Conservation (phyloP, 805 yeast genomes). For the Pichia exigua region DNA sequence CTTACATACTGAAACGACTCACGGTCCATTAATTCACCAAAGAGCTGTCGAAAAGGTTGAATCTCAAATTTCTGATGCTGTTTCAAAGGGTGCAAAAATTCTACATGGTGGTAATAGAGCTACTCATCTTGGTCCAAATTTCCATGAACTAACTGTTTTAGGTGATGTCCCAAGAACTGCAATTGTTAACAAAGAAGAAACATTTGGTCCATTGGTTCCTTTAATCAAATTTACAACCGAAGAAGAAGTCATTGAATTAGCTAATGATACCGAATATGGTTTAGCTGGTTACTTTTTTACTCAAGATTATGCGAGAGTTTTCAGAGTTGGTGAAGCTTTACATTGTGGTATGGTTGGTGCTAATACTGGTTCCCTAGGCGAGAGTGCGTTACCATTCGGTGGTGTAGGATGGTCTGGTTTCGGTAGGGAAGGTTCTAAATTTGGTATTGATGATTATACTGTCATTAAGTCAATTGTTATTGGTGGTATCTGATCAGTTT, state of each 20-base stretch:
- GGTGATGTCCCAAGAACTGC: conserved; percentile 52
- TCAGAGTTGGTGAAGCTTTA: conserved; percentile 57
- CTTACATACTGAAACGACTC: conserved; percentile 48
- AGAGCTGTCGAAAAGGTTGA: conserved; percentile 55
- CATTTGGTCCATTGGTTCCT: conserved; percentile 78
- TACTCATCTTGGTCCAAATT: conserved; percentile 50
- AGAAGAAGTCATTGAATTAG: conserved; percentile 52
- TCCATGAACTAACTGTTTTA: conserved; percentile 62
- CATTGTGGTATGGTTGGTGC: conserved; percentile 80
- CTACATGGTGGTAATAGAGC: conserved; percentile 52
- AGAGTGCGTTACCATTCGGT: conserved; percentile 64
- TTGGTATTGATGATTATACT: conserved; percentile 68
- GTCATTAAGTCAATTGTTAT: conserved; percentile 57
- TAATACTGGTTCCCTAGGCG: conserved; percentile 68
- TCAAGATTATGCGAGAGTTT: conserved; percentile 42
- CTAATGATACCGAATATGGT: conserved; percentile 66
- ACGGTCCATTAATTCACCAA: conserved; percentile 68
- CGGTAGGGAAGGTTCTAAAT: conserved; percentile 73
- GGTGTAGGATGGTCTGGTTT: conserved; percentile 75
- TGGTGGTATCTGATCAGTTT: conserved; percentile 25
- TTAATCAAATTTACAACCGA: conserved; percentile 56
- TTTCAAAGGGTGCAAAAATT: conserved; percentile 54
- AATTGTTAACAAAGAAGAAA: conserved; percentile 58
- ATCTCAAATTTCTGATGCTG: conserved; percentile 59
- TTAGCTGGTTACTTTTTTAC: conserved; percentile 73